Percentiles rank a stretch among this genome's conserved stretches.
Evolutionary conservation across 2,329 filamentous ascomycete species (phyloP).

Genomic region (Aspergillus fijiensis): DNA sequence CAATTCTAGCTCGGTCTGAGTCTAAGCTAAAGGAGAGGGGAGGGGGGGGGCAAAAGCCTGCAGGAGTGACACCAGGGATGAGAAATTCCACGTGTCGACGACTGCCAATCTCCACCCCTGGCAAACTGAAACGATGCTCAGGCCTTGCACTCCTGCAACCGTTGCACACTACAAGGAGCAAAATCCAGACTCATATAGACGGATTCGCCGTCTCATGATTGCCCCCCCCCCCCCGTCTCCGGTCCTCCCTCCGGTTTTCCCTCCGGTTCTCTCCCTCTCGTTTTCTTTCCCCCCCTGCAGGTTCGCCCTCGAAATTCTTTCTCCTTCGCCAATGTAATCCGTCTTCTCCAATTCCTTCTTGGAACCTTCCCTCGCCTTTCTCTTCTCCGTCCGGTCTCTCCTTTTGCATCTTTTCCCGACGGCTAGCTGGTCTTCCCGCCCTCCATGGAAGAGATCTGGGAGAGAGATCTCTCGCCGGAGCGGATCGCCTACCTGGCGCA

Average conservation of each 20-base stretch:
- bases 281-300: background rate
- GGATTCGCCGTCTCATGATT: background rate
- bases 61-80: background rate
- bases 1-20: too few species aligned
- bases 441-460: conserved; percentile 12
- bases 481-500: conserved; percentile 12
- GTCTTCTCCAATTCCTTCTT: background rate
- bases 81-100: conserved; percentile 7
- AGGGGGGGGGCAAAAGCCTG: background rate
- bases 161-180: background rate
- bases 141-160: background rate
- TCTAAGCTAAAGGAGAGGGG: background rate
- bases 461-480: conserved; percentile 13
- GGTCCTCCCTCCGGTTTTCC: background rate
- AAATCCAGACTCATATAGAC: conserved; percentile 4
- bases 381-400: background rate
- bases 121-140: conserved; percentile 9
- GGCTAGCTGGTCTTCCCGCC: conserved; percentile 6
- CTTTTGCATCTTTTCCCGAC: conserved; percentile 5
- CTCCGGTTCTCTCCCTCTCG: background rate
- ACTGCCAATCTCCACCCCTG: conserved; percentile 1
- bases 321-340: conserved; percentile 1
- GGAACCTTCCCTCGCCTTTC: background rate
- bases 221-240: background rate
- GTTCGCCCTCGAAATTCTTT: background rate